Evolutionary conservation across 1,284 basidiomycete species (phyloP), one percentile per base, ranked within the genome.

Genomic region (Sanghuangporus sanghuang): DNA sequence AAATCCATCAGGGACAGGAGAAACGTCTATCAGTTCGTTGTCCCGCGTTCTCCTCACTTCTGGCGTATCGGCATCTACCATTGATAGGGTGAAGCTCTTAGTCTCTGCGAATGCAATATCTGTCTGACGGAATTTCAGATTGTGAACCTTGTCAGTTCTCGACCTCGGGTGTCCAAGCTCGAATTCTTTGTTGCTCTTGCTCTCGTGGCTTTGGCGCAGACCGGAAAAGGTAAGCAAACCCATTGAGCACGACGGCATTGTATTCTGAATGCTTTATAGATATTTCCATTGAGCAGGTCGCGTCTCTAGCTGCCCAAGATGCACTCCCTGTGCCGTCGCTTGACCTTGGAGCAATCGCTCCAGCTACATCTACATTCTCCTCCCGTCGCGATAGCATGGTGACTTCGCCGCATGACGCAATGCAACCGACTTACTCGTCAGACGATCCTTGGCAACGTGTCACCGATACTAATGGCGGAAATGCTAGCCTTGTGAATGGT

Each of bases 181-280:
- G 93, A 96, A 71, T 94, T 95, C 77, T 95, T 92, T 73, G 89
- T 94, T 35, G 90, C 93, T 14, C 75, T 96, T 18, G 93, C 92
- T 9, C 80, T 96, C 14, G 91, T 92, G 59, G 92, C 92, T 5
- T 77, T 95, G 21, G 92, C 92, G n/a, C 94, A 95, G 73, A 77
- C 82, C 2, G 87, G 85, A 12, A 88, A 88, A 83, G 90, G 91
- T 90, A 64, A 36, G 72, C 66, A 59, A 49, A 44, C 35, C 16
- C 35, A 42, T 69, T 66, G 66, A 67, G 14, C 67, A n/a, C 14
- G 16, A 36, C 9, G 16, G 4, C 35, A 9, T 9, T n/a, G n/a
- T 16, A 42, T 53, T 49, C 18, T 35, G 38, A 61, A 38, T 63
- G 61, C 27, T 40, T 53, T 27, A 36, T 42, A 93, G 90, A 92